Evolutionary conservation across 257 asterid genomes (phyloP), one percentile per base, ranked within the genome.

Genomic region (Lithospermum erythrorhizon): DNA sequence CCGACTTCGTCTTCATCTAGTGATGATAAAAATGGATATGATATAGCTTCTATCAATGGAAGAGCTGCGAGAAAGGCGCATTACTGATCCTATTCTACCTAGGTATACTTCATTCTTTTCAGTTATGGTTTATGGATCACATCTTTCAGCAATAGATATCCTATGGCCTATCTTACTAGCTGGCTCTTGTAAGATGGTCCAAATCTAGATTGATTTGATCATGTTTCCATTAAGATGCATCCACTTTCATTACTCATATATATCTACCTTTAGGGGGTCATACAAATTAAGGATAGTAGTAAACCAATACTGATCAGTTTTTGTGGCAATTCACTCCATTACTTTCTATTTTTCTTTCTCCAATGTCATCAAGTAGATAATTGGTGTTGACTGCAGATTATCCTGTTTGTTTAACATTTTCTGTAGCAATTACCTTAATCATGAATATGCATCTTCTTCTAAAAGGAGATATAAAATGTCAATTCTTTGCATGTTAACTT

Each of bases 81-180:
- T 88, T 55, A 79, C 73, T 68, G 96, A 91, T 83, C 96, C 98
- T 65, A 89, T 87, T 66, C 90, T 91, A 72, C 96, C 98, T 64
- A 86, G 93, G 98, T 91, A 22, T 53, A 79, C 61, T 68, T 58
- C 17, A 16, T 45, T 55, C 56, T 55, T 48, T 58, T 54, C 63
- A 14, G 11, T 63, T 59, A 27, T 53, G 71, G 66, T 62, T 21
- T 47, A 62, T 21, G 59, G 61, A 59, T 67, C 53, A 22, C 23
- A 21, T 47, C 27, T 53, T 56, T 56, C 19, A 29, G 29, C 30
- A 18, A 21, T 69, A 30, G 45, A 23, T 49, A 55, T 51, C 21
- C 21, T 29, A 55, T 52, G 56, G 8, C 9, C 56, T 9, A 19
- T 23, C 22, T 19, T 18, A 18, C 0, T n/a, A 27, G 32, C 32